A percentile compares a stretch with the other conserved stretches of the same genome.
phyloP scores from a whole-genome alignment of 1,284 basidiomycete genomes.

The Tilletia horrida region DNA sequence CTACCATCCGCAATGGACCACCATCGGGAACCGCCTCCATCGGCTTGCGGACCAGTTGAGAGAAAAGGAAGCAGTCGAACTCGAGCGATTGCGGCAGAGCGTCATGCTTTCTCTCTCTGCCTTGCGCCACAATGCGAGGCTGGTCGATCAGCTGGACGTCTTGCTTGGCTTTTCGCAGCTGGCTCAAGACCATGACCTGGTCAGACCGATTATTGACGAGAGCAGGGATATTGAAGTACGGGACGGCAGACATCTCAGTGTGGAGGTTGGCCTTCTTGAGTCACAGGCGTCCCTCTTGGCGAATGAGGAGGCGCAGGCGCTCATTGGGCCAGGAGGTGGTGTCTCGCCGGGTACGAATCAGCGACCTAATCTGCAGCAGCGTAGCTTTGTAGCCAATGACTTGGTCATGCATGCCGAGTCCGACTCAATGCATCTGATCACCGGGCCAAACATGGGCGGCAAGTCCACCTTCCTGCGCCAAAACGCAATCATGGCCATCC shows the following conservation, averaged over 20 bases:
- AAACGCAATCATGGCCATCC: constrained; percentile 80
- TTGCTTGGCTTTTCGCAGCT: constrained; percentile 75
- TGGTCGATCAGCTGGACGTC: constrained; percentile 86
- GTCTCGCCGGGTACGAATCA: constrained; percentile 18
- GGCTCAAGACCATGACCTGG: constrained; percentile 74
- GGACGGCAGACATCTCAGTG: constrained; percentile 84
- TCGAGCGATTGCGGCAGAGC: constrained; percentile 39
- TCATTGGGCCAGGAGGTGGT: background rate
- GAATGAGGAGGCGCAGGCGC: background rate
- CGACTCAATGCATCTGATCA: constrained; percentile 73
- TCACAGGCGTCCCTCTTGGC: constrained; percentile 43
- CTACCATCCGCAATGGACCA: constrained; percentile 38
- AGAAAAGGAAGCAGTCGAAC: constrained; percentile 32
- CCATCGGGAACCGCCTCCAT: constrained; percentile 34
- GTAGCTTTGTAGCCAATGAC: constrained; percentile 79
- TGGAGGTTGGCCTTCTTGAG: constrained; percentile 79
- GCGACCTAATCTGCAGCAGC: constrained; percentile 56
- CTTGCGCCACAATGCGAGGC: constrained; percentile 69
- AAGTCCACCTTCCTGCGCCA: constrained; percentile 92
- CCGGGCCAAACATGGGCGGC: constrained; percentile 91
- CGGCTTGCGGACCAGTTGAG: constrained; percentile 31
- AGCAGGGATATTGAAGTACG: constrained; percentile 62
- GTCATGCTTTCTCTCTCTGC: constrained; percentile 26
- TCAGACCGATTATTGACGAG: constrained; percentile 69
- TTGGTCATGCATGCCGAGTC: constrained; percentile 62